Percentiles rank a stretch among this genome's conserved stretches.
Conservation (phyloP, 169 alveolate species). For the Cardiosporidium cionae region DNA sequence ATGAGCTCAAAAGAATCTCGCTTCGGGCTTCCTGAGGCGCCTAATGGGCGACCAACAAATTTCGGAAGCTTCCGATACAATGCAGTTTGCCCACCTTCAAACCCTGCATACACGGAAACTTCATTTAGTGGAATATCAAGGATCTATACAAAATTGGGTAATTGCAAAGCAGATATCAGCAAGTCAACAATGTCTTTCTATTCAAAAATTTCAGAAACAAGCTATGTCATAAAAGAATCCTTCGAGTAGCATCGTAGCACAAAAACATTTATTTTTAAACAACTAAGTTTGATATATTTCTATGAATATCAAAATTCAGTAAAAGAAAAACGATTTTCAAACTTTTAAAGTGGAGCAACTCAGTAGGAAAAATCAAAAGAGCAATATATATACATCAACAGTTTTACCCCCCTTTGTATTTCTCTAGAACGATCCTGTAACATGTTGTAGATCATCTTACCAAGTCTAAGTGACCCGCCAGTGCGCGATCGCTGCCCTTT, state of each 20-base stretch:
- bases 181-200: neutral
- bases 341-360: too few species aligned
- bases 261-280: neutral
- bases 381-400: neutral
- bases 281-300: neutral
- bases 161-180: neutral
- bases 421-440: neutral
- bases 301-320: neutral
- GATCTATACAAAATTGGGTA: neutral
- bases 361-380: neutral
- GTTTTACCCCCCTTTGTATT: neutral
- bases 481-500: slow-evolving; percentile 23
- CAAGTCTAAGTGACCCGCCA: slow-evolving; percentile 15
- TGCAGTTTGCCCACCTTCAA: slow-evolving; percentile 32
- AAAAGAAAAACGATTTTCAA: neutral
- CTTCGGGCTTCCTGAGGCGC: slow-evolving; percentile 1
- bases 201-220: neutral
- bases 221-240: neutral
- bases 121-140: neutral
- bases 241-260: neutral
- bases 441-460: neutral
- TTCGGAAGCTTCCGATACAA: slow-evolving; percentile 24
- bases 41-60: slow-evolving; percentile 28
- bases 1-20: slow-evolving; percentile 4
- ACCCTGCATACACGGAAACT: slow-evolving; percentile 4